Evolutionary conservation across 2,329 filamentous ascomycete genomes (phyloP), one percentile per base, ranked within the genome.

Genomic region (Neopestalotiopsis clavispora): DNA sequence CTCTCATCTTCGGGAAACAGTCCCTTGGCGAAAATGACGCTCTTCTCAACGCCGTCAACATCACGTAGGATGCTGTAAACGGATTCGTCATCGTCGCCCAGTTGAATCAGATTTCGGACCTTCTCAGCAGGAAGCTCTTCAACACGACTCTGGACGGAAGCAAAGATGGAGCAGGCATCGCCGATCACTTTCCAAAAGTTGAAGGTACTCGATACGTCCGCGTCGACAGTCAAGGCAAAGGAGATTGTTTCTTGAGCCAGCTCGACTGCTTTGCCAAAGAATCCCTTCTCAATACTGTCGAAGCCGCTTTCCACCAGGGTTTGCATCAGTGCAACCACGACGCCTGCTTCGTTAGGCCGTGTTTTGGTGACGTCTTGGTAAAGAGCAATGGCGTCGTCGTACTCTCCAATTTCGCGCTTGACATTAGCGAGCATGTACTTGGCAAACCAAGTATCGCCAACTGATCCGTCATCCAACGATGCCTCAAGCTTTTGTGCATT

Each of bases 371-470:
- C 94, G 12, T 87, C 83, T 73, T 89, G 87, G 75, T 98, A 97
- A 5, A 94, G 88, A 32, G 83, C 79, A 69, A 97, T 92, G 0
- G 96, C 93, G 67, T 93, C 90, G 69, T 97, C 92, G 74, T 92
- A 97, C 57, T 97, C 91, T n/a, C 94, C 94, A 62, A 98, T 86
- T 77, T 98, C 95, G 67, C 95, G 90, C 79, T 94, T 94, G 67
- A 99, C 93, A 75, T 99, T 98, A 56, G 94, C 95, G 70, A 98
- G 88, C 91, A 99, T 97, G 79, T 98, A 98, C 77, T 94, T 94
- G 7, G 95, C 95, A 78, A 98, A 99, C 96, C 96, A 99, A 10
- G 89, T 92, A 73, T 97, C 92, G 0, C 88, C 90, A 23, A 84
- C 77, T 42, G 89, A 84, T 60, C 87, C 80, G 76, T 86, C 76